Base-by-base conservation (phyloP, 306 rosid genomes). In the Bauhinia variegata region DNA sequence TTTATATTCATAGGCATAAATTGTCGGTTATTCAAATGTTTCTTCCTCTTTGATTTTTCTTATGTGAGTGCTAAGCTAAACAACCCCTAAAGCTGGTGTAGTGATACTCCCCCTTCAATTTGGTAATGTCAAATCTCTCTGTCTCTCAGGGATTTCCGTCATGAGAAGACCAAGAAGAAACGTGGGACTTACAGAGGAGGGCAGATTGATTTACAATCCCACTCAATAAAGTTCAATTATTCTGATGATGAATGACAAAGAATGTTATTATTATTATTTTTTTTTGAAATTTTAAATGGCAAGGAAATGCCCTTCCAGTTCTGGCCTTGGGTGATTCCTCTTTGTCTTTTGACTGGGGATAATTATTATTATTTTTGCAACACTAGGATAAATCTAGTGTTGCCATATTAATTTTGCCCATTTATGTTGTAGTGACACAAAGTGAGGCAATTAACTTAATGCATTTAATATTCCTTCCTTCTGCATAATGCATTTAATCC, bases 121-220 rank as follows among this genome's bases (percentile, higher is more conserved):
- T n/a, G n/a, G n/a, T n/a, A n/a, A n/a, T n/a, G n/a, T n/a, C n/a
- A n/a, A n/a, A n/a, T n/a, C n/a, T n/a, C 28, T 23, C n/a, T n/a
- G n/a, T n/a, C 28, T 23, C 28, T 8, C 86, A 95, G 99, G 89
- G 95, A 58, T 74, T 95, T 95, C 60, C 96, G 99, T 71, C 99
- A 90, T n/a, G 96, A 95, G 84, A 95, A 90, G 84, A 95, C 99
- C 48, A 91, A 95, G 90, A 95, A 90, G 84, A 95, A 95, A 75
- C 99, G 97, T 61, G 99, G 99, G 42, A 30, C 63, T 33, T 95
- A 95, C 68, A 84, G 96, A 41, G 97, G 99, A 59, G 99, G 99
- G 48, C 83, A 65, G 65, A 88, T 95, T 52, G 99, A 95, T 85
- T 80, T 80, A 58, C 72, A 85, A 1, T 86, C 99, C 18, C 89